Evolutionary conservation across 495 filamentous ascomycete genomes (phyloP).

Genomic region (Symbiotaphrina buchneri): DNA sequence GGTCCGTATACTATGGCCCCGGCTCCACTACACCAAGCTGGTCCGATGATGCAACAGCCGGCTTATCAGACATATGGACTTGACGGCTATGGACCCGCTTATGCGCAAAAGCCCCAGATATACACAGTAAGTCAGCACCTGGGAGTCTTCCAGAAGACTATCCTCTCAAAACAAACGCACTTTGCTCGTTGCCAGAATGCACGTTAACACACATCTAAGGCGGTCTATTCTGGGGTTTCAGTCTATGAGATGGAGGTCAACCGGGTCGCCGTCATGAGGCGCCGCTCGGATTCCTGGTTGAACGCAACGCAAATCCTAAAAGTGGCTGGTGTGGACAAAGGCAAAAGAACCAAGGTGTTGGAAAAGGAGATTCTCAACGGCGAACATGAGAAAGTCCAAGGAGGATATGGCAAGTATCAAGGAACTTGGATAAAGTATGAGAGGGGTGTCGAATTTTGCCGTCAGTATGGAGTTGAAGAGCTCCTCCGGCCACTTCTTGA

Average conservation of each 20-base stretch:
- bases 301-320: constrained; percentile 93
- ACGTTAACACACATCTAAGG: constrained; percentile 23
- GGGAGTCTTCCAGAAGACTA: constrained; percentile 1
- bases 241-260: constrained; percentile 98
- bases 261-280: constrained; percentile 76
- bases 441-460: constrained; percentile 76
- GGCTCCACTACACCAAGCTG: no score
- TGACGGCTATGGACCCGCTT: constrained; percentile 23
- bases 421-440: constrained; percentile 94
- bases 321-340: constrained; percentile 89
- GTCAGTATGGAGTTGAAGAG: constrained; percentile 84
- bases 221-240: constrained; percentile 79
- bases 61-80: constrained; percentile 22
- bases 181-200: not conserved
- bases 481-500: constrained; percentile 62
- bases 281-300: constrained; percentile 76
- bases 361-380: constrained; percentile 94
- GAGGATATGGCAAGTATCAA: constrained; percentile 96
- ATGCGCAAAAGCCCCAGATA: constrained; percentile 37
- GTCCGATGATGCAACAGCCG: constrained; percentile 11
- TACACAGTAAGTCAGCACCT: constrained; percentile 36
- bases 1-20: no score
- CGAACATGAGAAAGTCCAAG: constrained; percentile 95
- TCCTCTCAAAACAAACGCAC: constrained; percentile 9
- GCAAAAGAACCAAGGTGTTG: constrained; percentile 86